Evolutionary conservation across 192 early-diverging fungal genomes (phyloP), one percentile per base, ranked within the genome.

Genomic region (Podila minutissima): DNA sequence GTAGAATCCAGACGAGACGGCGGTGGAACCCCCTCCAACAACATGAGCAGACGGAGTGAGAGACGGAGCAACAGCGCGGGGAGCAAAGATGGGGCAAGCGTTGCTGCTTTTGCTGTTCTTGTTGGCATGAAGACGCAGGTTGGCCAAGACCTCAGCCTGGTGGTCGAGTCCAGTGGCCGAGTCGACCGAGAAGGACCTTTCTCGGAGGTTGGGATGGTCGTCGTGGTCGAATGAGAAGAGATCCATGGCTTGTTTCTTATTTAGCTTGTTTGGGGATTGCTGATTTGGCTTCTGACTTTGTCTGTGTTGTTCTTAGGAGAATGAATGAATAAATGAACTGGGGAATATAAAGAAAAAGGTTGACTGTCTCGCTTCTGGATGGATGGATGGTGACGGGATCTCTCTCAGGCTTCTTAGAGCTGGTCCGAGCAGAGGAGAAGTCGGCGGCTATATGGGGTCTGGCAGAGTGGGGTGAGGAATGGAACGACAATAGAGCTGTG

Each of bases 181-280:
- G 71, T 84, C 86, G 37, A 77, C 69, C 5, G 83, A 72, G 59
- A 78, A 46, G 50, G 78, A 57, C 61, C 70, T 62, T 61, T 82
- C 71, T 17, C 74, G 65, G 38, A 85, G 67, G 15, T 65, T 75
- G 29, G 83, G 75, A 53, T 83, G 74, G 71, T 84, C 86, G 48
- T 87, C 83, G 53, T 86, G 83, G 71, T 88, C 87, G 72, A 88
- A 88, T 58, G 67, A 66, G 62, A 88, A 88, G 20, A 88, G 64
- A 62, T 83, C 78, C 74, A 83, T 88, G 58, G 59, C 15, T 48
- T 65, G 60, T 32, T 50, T 65, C 15, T 61, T 38, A 59, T 9
- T 15, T 50, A 33, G 28, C 9, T 20, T 33, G 20, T 32, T 59
- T 33, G 37, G 13, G 58, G 37, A 57, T 9, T 19, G 31, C 29